Base-by-base conservation (phyloP, 306 rosid genomes). In the Lathyrus aphaca region DNA sequence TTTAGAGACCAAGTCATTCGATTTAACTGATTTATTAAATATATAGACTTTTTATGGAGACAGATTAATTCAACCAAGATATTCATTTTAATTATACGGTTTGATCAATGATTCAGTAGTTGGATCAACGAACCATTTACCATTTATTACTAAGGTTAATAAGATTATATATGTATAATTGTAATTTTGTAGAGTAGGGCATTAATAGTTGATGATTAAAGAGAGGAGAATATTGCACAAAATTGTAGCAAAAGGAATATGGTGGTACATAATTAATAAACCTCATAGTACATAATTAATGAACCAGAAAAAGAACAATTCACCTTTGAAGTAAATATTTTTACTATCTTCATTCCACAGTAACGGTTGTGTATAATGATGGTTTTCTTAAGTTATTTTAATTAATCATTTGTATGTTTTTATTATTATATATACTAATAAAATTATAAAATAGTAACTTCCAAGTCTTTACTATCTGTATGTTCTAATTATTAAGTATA, bases 181-280 rank as follows among this genome's bases (percentile, higher is more conserved):
- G 32, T 19, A 49, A 49, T 49, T 17, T 21, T 49, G 10, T 23
- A 17, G 5, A 3, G 56, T 49, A 49, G 27, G 56, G 19, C 17
- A 49, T 49, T 49, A 49, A 14, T 13, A 14, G 12, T 14, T 56
- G 40, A 56, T 56, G 63, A 29, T 56, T 56, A 56, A 14, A 29
- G 19, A 27, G 39, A 56, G 14, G 19, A 29, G 40, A 56, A 56
- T 56, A 56, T 56, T 56, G 63, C 63, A 27, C 40, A 29, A 27
- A 56, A 29, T 29, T 56, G 63, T 29, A 56, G 40, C 65, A 18
- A 72, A 56, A 3, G 44, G 77, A 66, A 72, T 59, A 72, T 65
- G 69, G 69, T 68, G 68, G 66, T 71, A 77, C 73, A 77, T n/a
- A 54, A 14, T 48, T 44, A 66, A 58, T 48, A 60, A 68, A 25